These are phyloP conservation scores for Dactylis glomerata DNA, from an alignment of 176 grass and related monocot species.

Conservation along the genomic window DNA sequence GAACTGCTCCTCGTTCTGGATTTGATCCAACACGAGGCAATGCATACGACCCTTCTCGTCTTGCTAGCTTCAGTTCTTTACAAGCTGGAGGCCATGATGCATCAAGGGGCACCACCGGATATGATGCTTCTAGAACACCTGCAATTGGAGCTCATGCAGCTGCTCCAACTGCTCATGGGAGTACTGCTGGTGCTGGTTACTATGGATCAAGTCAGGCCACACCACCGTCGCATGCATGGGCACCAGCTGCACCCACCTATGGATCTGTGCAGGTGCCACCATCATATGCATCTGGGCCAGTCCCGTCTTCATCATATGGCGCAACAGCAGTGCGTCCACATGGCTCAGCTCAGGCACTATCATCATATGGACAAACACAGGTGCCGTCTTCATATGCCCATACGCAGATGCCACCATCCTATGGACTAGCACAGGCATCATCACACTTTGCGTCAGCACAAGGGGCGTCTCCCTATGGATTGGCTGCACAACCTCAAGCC, in stretches of 20 bases:
- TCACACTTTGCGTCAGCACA: slow-evolving; percentile 39
- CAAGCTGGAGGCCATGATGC: slow-evolving; percentile 45
- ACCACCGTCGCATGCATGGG: slow-evolving; percentile 42
- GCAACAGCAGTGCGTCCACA: slow-evolving; percentile 25
- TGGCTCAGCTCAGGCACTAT: slow-evolving; percentile 46
- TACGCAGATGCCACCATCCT: slow-evolving; percentile 49
- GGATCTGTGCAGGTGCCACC: slow-evolving; percentile 42
- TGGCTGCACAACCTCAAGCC: slow-evolving; percentile 17
- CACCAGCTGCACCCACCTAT: slow-evolving; percentile 49
- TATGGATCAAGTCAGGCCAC: slow-evolving; percentile 42
- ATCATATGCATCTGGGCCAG: slow-evolving; percentile 31
- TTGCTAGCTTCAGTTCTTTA: slow-evolving; percentile 36
- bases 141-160: slow-evolving; percentile 27
- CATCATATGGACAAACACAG: slow-evolving; percentile 59
- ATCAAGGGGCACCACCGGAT: slow-evolving; percentile 38
- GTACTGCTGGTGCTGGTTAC: slow-evolving; percentile 36
- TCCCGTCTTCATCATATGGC: slow-evolving; percentile 21
- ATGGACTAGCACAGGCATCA: slow-evolving; percentile 47
- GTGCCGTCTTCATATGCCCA: slow-evolving; percentile 44
- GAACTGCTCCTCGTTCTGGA: slow-evolving; percentile 35
- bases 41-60: slow-evolving; percentile 45
- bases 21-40: slow-evolving; percentile 49
- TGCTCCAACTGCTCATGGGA: slow-evolving; percentile 28
- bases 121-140: slow-evolving; percentile 42
- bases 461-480: slow-evolving; percentile 50